These are phyloP conservation scores for Ceratocystis albifundus DNA, from an alignment of 2,329 filamentous ascomycete species.

Conservation along the genomic window DNA sequence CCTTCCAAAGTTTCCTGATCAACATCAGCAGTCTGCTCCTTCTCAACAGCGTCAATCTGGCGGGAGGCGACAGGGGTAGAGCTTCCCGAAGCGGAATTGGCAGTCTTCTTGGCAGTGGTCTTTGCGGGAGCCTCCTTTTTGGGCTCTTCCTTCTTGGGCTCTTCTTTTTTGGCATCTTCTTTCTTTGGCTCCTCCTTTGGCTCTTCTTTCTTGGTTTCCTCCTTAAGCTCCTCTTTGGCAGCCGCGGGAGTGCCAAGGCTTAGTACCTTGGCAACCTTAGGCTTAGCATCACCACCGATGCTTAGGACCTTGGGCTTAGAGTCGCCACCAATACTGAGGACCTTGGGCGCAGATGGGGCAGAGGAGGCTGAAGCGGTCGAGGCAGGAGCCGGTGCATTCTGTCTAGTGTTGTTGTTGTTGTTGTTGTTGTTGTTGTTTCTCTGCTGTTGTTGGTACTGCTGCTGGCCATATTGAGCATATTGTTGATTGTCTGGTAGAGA, in stretches of 20 bases:
- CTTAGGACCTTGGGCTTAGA: constrained; percentile 59
- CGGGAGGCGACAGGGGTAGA: constrained; percentile 63
- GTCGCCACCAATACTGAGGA: constrained; percentile 57
- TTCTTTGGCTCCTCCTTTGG: constrained; percentile 31
- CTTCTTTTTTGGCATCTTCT: constrained; percentile 39
- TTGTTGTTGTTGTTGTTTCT: constrained; percentile 33
- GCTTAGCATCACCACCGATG: constrained; percentile 52
- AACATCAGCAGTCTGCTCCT: constrained; percentile 68
- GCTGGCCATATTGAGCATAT: constrained; percentile 36
- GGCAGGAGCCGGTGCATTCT: constrained; percentile 39
- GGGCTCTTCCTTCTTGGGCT: constrained; percentile 36
- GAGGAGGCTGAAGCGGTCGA: constrained; percentile 36
- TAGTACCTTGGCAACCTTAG: constrained; percentile 37
- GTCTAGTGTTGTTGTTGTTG: constrained; percentile 33
- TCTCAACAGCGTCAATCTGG: constrained; percentile 70
- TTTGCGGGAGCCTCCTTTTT: constrained; percentile 58
- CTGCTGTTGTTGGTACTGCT: constrained; percentile 40
- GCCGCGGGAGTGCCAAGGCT: constrained; percentile 32
- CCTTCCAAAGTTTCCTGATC: constrained; percentile 68
- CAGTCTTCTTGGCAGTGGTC: constrained; percentile 80
- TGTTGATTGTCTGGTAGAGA: constrained; percentile 24
- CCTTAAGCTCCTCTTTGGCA: constrained; percentile 23
- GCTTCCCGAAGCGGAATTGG: constrained; percentile 64
- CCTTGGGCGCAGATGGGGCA: constrained; percentile 41
- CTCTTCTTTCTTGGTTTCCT: constrained; percentile 18